These are phyloP conservation scores for Yamadazyma aaseri DNA, from an alignment of 1,139 yeast genomes.

Conservation along the genomic window DNA sequence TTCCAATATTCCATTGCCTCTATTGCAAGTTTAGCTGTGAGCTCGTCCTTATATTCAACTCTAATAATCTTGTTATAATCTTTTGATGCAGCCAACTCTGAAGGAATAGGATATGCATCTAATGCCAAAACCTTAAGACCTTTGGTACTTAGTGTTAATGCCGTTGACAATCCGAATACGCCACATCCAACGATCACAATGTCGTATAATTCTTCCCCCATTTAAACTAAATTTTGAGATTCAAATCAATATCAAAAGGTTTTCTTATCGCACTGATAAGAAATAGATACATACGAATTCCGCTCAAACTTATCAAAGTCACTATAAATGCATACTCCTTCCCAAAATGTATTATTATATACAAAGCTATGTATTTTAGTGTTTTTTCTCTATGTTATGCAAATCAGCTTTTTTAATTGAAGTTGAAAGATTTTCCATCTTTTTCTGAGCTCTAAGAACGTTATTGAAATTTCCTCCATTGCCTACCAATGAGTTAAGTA, in stretches of 20 bases:
- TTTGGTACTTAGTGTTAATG: conserved; percentile 19
- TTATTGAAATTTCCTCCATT: conserved; percentile 29
- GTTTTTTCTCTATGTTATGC: conserved; percentile 10
- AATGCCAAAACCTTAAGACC: conserved; percentile 41
- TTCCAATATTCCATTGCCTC: conserved; percentile 43
- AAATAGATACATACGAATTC: too few relatives aligned
- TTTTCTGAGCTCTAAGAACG: conserved; percentile 28
- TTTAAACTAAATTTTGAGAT: not conserved
- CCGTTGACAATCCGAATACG: conserved; percentile 20
- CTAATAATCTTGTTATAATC: conserved; percentile 49
- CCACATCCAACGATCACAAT: conserved; percentile 19
- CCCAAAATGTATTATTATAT: not conserved
- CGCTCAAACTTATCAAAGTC: too few relatives aligned
- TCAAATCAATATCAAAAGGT: too few relatives aligned
- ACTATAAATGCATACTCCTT: too few relatives aligned
- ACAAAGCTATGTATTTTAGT: not conserved
- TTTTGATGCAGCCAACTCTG: conserved; percentile 46
- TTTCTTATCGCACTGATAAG: too few relatives aligned
- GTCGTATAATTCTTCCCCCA: conserved; percentile 7
- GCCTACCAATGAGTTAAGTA: conserved; percentile 16
- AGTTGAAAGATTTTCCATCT: conserved; percentile 17
- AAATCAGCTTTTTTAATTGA: conserved; percentile 29
- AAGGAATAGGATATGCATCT: conserved; percentile 44
- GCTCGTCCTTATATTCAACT: conserved; percentile 37
- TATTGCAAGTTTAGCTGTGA: conserved; percentile 36